Percentiles rank a stretch among this genome's conserved stretches.
Conservation (phyloP, 495 filamentous ascomycete species). For the Penicillium canescens region DNA sequence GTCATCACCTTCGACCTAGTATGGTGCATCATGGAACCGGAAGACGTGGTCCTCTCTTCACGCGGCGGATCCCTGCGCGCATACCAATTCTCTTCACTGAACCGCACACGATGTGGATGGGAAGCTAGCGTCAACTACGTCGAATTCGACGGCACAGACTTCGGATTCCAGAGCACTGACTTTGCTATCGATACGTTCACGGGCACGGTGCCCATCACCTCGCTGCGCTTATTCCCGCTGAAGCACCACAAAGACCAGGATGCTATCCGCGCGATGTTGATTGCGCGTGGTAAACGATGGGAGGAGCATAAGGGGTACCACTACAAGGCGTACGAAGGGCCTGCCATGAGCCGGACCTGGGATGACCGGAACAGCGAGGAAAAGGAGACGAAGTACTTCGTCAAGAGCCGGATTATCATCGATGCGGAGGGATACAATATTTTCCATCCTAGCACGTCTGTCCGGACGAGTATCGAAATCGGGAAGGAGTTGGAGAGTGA, state of each 20-base stretch:
- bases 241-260: constrained; percentile 49
- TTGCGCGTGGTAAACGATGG: constrained; percentile 50
- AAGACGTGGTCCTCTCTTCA: constrained; percentile 37
- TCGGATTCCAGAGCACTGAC: constrained; percentile 46
- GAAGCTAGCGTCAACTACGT: constrained; percentile 45
- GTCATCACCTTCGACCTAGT: constrained; percentile 61
- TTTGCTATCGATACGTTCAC: constrained; percentile 51
- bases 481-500: constrained; percentile 11
- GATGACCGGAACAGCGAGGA: not conserved
- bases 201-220: constrained; percentile 57
- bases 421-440: constrained; percentile 43
- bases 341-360: constrained; percentile 29
- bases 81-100: constrained; percentile 25
- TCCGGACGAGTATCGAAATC: constrained; percentile 16
- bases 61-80: constrained; percentile 38
- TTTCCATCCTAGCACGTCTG: constrained; percentile 35
- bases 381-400: constrained; percentile 34
- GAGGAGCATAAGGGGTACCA: constrained; percentile 58
- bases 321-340: constrained; percentile 61
- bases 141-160: constrained; percentile 60
- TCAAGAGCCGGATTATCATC: constrained; percentile 57
- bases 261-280: constrained; percentile 27
- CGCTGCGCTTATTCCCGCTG: constrained; percentile 57
- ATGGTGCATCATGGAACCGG: constrained; percentile 58
- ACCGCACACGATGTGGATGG: constrained; percentile 17